Evolutionary conservation across 345 rosid species (phyloP), one percentile per base, ranked within the genome.

Genomic region (Combretum micranthum): DNA sequence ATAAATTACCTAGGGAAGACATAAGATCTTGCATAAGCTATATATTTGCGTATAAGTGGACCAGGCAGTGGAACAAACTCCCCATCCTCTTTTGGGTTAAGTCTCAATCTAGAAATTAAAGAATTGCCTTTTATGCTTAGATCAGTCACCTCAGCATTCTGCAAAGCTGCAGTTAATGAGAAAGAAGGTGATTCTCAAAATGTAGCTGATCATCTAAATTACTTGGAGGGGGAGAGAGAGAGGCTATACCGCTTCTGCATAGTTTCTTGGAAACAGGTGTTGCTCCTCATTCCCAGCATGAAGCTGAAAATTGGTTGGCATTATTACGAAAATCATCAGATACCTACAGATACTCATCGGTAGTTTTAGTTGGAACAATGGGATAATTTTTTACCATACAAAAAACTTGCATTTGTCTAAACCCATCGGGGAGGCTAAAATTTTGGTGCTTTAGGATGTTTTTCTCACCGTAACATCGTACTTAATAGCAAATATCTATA

Each of bases 21-120:
- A 57, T 79, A 79, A 42, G 84, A 80, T 72, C 91, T 79, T 55
- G 95, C 96, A 74, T 89, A 93, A 64, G 94, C 86, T 70, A 93
- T 83, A 68, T 89, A 93, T 72, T 85, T 89, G 69, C 94, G 83
- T 64, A 93, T 83, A 74, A 93, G 86, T 61, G 79, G 79, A 64
- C 80, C 82, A 64, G 94, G 99, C 72, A 93, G 53, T 32, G 99
- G 94, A 74, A 72, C 68, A 64, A 89, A 89, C 45, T 87, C 84
- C 45, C 57, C 65, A 76, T 85, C 86, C 68, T 77, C 88, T 63
- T 68, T 79, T 47, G 85, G 83, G 66, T 80, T 80, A 68, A 89
- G 79, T 69, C 84, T 83, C 75, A 93, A 78, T 80, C 84, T 80
- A 55, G 96, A 93, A 66, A 80, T 69, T 65, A 93, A 66, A 67